phyloP scores from a whole-genome alignment of 805 yeast species.

The Candida succiphila region DNA sequence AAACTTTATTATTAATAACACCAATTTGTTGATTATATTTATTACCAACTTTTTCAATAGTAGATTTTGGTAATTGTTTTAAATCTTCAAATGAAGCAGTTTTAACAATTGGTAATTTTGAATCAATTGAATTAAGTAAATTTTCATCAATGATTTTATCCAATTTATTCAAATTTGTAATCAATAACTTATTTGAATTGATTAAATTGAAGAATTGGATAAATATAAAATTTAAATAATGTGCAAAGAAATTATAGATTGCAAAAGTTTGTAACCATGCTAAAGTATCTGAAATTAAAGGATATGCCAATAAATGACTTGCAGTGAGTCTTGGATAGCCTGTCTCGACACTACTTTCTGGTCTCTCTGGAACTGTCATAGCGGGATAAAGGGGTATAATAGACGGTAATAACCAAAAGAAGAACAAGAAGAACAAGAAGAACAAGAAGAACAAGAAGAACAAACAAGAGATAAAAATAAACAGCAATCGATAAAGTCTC shows the following conservation, averaged over 20 bases:
- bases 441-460: too few species aligned
- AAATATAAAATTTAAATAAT: too few species aligned
- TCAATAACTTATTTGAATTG: neutral
- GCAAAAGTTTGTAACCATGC: neutral
- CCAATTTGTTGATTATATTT: neutral
- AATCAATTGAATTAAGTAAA: neutral
- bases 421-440: too few species aligned
- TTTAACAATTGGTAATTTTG: neutral
- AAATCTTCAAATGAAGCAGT: neutral
- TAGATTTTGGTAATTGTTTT: neutral
- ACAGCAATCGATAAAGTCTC: too few species aligned
- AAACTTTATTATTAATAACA: neutral
- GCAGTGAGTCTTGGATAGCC: neutral
- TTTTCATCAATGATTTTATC: neutral
- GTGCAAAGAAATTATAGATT: neutral
- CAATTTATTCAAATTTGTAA: neutral
- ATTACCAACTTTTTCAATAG: too few species aligned
- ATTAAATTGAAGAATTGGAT: neutral
- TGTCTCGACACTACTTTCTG: too few species aligned
- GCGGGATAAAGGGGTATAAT: too few species aligned
- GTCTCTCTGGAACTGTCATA: too few species aligned
- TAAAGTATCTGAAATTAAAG: neutral
- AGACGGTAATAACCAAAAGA: too few species aligned
- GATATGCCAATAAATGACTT: neutral
- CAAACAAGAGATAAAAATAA: too few species aligned